Conservation (phyloP, 805 yeast genomes). For the Maudiozyma pseudohumilis region DNA sequence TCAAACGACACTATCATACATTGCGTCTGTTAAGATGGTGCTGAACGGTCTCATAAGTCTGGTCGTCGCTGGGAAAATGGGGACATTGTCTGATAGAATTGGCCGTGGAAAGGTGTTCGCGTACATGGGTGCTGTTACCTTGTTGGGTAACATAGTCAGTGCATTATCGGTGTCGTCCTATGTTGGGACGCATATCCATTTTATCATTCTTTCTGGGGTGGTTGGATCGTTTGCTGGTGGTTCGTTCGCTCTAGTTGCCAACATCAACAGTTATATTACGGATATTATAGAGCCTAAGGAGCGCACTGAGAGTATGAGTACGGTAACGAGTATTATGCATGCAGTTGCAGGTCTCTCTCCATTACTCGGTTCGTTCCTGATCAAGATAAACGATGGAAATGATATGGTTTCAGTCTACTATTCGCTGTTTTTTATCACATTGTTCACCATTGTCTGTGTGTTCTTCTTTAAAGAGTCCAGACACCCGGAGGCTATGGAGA, state of each 20-base stretch:
- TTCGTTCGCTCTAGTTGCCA: constrained; percentile 41
- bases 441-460: constrained; percentile 30
- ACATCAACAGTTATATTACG: constrained; percentile 59
- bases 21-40: constrained; percentile 38
- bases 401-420: constrained; percentile 26
- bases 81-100: constrained; percentile 51
- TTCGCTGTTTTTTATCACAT: constrained; percentile 22
- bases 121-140: constrained; percentile 21
- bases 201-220: constrained; percentile 36
- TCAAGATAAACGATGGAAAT: constrained; percentile 23
- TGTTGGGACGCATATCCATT: constrained; percentile 31
- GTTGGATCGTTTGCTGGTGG: constrained; percentile 57
- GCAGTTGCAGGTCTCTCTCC: constrained; percentile 62
- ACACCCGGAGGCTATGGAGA: constrained; percentile 41
- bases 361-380: constrained; percentile 37
- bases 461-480: constrained; percentile 55
- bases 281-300: constrained; percentile 60
- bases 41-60: constrained; percentile 37
- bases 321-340: constrained; percentile 48
- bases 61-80: constrained; percentile 51
- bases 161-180: constrained; percentile 26
- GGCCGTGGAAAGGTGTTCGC: constrained; percentile 49
- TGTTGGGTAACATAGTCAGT: constrained; percentile 16
- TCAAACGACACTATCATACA: constrained; percentile 37
- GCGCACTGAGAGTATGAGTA: constrained; percentile 50